Base-by-base conservation (phyloP, 495 filamentous ascomycete species). In the Xylona heveae region DNA sequence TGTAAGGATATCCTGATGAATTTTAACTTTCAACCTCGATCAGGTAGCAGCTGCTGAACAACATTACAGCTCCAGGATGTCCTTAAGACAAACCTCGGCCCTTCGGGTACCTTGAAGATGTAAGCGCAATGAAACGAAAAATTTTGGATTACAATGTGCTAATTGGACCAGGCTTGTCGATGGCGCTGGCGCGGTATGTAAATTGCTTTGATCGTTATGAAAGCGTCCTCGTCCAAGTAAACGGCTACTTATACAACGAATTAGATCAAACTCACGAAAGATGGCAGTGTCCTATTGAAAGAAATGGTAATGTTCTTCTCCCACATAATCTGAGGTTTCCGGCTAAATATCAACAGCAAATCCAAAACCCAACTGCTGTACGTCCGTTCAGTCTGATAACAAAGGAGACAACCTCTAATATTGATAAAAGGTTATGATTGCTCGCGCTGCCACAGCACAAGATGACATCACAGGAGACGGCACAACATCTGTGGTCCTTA, bases 401-500 rank as follows among this genome's bases (percentile, higher is more conserved):
- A 30, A 34, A 37, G 6, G 33, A 33, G 35, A 35, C 20, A 38
- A 36, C 31, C 31, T 24, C 35, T 39, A 48, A 44, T 54, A 38
- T 53, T 34, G n/a, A 4, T 31, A 22, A 24, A 59, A 71, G 60
- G 69, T 97, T 39, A 94, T 99, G 84, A 99, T 99, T 52, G 88
- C 90, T 36, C 68, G 88, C 51, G 90, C 88, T 41, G 88, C 90
- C 31, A 99, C 88, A 6, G 88, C 88, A 37, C 83, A 95, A 53
- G 88, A 99, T 53, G 88, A 99, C 45, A 99, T 99, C 37, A 88
- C 79, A 38, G 88, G 88, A 44, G 88, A 99, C 56, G 88, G 88
- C 41, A 99, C 88, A 41, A 99, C 88, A 21, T 92, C 81, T 28
- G 85, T 95, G 7, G 88, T 99, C 8, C 55, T 99, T 43, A 53